Evolutionary conservation across 2,329 filamentous ascomycete species (phyloP), one percentile per base, ranked within the genome.

Genomic region (Scedosporium minutisporum): DNA sequence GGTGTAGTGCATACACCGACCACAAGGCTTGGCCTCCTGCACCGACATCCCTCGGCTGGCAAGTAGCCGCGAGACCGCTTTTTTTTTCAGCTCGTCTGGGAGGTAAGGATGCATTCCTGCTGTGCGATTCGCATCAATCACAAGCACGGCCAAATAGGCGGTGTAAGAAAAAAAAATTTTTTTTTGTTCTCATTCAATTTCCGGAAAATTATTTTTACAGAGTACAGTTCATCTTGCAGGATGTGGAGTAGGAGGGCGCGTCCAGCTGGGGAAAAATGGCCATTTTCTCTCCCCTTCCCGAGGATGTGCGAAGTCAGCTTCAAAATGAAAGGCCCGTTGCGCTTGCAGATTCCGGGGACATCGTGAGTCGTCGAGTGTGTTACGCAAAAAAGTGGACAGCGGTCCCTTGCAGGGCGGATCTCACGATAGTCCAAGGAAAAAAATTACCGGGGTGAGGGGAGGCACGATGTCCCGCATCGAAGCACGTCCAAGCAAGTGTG

Each of bases 321-420:
- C 16, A 4, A 48, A n/a, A 21, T 18, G 16, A 21, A 48, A 48
- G n/a, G 18, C 44, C 6, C n/a, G n/a, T 21, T 48, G 44, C 44
- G n/a, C 3, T 6, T 18, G 16, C 44, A 48, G 33, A 12, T 38
- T 38, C 33, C 10, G 10, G 29, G 33, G 33, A 38, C 33, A 38
- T 38, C 33, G 33, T 48, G 44, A 14, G 44, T 18, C 6, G 16
- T 7, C n/a, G 16, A n/a, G 44, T 48, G 44, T n/a, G 21, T 48
- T 48, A 48, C 44, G 21, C 44, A 21, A 48, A 48, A 48, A 48
- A 46, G n/a, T 23, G 44, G 21, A 48, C n/a, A n/a, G 21, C 51
- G 51, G 51, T 55, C 51, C 51, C 51, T 55, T 55, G 51, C 51
- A 55, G 51, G 21, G 23, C 51, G 51, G 51, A 55, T 55, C 51